Base-by-base conservation (phyloP, 129 eudicot species). In the Cynara cardunculus region DNA sequence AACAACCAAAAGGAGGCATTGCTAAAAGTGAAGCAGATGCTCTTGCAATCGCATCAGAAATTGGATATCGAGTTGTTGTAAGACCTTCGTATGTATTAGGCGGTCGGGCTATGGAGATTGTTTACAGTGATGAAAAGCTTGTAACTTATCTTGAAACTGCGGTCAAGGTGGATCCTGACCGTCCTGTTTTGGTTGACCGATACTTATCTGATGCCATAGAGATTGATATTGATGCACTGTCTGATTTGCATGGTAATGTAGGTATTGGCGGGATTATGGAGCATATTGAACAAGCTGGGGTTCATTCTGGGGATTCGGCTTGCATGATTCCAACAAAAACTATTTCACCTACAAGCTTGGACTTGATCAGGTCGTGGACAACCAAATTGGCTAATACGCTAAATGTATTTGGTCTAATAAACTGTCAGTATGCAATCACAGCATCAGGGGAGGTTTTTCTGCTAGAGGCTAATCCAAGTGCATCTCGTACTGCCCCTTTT, bases 251-350 rank as follows among this genome's bases (percentile, higher is more conserved):
- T 30, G 99, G 97, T 32, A 90, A 95, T 74, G 99, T 95, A 24
- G 99, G 92, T 72, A 95, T 95, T 32, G 99, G 99, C 71, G 99
- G 99, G 72, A 89, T 95, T 74, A 95, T 95, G 99, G 99, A 95
- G 86, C 99, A 95, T 80, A 92, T 95, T 73, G 99, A 95, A 74
- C 99, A 95, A 75, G 99, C 99, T 0, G 99, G 99, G 56, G 92
- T 95, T 27, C 99, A 95, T 72, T 95, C 99, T 0, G 99, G 99
- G 72, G 99, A 95, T 69, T 95, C 99, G 14, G 99, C 99, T 37
- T 95, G 99, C 79, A 83, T 88, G 89, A 85, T 95, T 41, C 99
- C 99, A 1, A 95, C 99, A 21, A 80, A 84, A 86, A 95, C 94
- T 1, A 86, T 95, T 24, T 87, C 97, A 4, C 21, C 74, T 28